Percentiles rank a stretch among this genome's conserved stretches.
Evolutionary conservation across 208 protist genomes (phyloP).

Genomic region (Trypanosoma avium): DNA sequence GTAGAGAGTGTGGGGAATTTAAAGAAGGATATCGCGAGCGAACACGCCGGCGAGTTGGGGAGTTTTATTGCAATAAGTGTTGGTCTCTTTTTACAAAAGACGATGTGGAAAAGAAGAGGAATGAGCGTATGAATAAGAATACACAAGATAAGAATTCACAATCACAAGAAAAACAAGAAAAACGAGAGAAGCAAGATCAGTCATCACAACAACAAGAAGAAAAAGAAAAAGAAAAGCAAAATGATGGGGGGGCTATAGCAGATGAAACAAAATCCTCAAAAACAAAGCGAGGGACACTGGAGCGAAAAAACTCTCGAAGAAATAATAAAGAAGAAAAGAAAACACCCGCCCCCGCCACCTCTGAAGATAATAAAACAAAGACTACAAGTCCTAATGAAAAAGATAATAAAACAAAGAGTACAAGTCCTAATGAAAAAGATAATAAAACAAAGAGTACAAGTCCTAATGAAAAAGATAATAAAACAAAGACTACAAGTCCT

Average conservation of each 20-base stretch:
- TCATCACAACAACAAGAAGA: constrained; percentile 12
- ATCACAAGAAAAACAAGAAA: background rate
- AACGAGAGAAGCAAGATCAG: background rate
- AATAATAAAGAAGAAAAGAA: background rate
- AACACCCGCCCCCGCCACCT: background rate
- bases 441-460: too few relatives aligned
- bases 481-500: constrained; percentile 18
- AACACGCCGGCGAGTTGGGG: constrained; percentile 33
- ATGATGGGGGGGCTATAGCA: constrained; percentile 18
- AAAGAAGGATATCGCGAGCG: constrained; percentile 47
- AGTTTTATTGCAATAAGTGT: constrained; percentile 46
- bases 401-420: too few relatives aligned
- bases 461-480: background rate
- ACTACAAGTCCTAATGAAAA: too few relatives aligned
- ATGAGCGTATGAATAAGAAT: constrained; percentile 10
- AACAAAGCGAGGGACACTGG: background rate
- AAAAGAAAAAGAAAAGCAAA: constrained; percentile 1
- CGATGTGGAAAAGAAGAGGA: constrained; percentile 15
- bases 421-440: too few relatives aligned
- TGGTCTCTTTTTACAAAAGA: constrained; percentile 20
- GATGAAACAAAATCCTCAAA: background rate
- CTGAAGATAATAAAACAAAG: too few relatives aligned
- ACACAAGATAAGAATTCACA: background rate
- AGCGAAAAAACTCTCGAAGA: background rate
- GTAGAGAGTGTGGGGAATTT: constrained; percentile 65